phyloP scores from a whole-genome alignment of 169 alveolate species.

The Plasmodium ovale region DNA sequence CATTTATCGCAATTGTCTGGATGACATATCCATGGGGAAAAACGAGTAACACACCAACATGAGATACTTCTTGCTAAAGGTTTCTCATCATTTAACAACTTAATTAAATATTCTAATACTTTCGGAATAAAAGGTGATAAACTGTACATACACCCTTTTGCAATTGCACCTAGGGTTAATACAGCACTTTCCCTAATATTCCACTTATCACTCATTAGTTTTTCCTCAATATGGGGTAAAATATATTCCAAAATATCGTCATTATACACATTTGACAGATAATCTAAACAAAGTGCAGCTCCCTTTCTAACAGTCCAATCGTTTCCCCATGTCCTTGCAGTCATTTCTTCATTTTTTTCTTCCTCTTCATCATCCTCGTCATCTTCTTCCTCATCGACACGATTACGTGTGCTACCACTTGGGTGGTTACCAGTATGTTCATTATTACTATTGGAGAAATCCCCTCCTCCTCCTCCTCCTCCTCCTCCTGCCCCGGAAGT shows the following conservation, averaged over 20 bases:
- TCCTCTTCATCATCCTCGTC: conserved; percentile 14
- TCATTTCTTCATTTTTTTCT: conserved; percentile 84
- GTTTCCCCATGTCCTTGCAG: conserved; percentile 89
- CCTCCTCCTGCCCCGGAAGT: too few relatives aligned
- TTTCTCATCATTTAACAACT: conserved; percentile 83
- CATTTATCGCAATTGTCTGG: conserved; percentile 77
- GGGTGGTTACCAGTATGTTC: not conserved
- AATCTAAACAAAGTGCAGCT: conserved; percentile 88
- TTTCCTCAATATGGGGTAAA: conserved; percentile 87
- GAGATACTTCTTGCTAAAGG: conserved; percentile 93
- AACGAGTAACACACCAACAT: conserved; percentile 93
- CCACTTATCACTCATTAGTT: conserved; percentile 90
- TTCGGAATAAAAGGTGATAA: conserved; percentile 89
- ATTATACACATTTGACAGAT: conserved; percentile 83
- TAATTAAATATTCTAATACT: conserved; percentile 86
- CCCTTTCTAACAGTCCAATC: conserved; percentile 94
- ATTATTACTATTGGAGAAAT: not conserved
- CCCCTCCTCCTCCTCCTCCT: too few relatives aligned
- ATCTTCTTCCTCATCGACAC: not conserved
- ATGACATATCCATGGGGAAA: conserved; percentile 88
- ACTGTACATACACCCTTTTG: conserved; percentile 89
- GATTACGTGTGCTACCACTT: not conserved
- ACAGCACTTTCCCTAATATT: conserved; percentile 91
- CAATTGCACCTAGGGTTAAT: conserved; percentile 93
- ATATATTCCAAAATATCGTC: conserved; percentile 84